Base-by-base conservation (phyloP, 768 basidiomycete genomes). In the Trametes cingulata region DNA sequence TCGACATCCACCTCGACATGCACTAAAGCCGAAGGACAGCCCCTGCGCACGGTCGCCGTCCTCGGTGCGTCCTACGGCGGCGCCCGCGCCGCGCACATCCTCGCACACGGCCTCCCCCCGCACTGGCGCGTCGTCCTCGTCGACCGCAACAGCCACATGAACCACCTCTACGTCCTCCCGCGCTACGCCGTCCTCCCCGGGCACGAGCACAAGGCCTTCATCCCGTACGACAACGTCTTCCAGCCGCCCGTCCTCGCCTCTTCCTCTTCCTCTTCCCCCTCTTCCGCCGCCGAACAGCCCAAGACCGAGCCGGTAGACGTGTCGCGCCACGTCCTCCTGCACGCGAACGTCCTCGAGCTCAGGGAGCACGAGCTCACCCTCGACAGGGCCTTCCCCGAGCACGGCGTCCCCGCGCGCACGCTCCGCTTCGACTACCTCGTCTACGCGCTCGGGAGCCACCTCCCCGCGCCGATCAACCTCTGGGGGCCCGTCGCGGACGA, bases 161-260 rank as follows among this genome's bases (percentile, higher is more conserved):
- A 47, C 49, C 55, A 54, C 36, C 50, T 85, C 1, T 88, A 87
- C 68, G 80, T 82, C 29, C 76, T 87, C 40, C 82, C 85, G 4
- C 75, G 85, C 52, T 79, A 81, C 52, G 79, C 84, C 17, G 80
- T 85, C 20, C 76, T 86, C 5, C 76, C 83, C 40, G 80, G 82
- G 19, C 82, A 86, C 63, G 85, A 85, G 71, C 82, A 86, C 72
- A 87, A 86, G 75, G 84, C 84, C 25, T 87, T 88, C 69, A 79
- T 87, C 62, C 84, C 86, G 0, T 84, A 82, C 65, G 71, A 74
- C 50, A 79, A 80, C 40, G 69, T 85, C 49, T 82, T 85, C 66
- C 47, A 40, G 6, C 61, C 51, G 42, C 50, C 68, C 41, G 40
- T 40, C 47, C 13, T 40, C 62, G 24, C 35, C 46, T 29, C 10